A percentile compares a stretch with the other conserved stretches of the same genome.
These are phyloP conservation scores for Earliella scabrosa DNA, from an alignment of 1,284 basidiomycete genomes.

Conservation along the genomic window DNA sequence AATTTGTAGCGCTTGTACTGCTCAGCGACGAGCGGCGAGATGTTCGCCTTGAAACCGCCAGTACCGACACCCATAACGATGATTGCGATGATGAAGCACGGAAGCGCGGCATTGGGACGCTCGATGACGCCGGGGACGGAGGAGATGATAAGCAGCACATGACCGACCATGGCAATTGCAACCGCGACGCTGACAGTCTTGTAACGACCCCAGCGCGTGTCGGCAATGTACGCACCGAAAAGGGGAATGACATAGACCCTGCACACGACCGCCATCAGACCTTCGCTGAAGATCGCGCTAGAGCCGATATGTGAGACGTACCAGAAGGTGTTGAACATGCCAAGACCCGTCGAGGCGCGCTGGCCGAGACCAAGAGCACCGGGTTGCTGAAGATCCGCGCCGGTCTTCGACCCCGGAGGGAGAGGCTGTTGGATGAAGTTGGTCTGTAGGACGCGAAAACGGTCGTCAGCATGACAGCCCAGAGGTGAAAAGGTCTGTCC, in stretches of 20 bases:
- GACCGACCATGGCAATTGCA: conserved; percentile 62
- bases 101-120: conserved; percentile 57
- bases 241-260: conserved; percentile 65
- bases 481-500: too few species aligned
- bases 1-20: conserved; percentile 65
- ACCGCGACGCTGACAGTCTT: conserved; percentile 70
- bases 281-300: not conserved
- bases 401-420: conserved; percentile 68
- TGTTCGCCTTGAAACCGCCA: conserved; percentile 84
- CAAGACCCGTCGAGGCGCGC: conserved; percentile 70
- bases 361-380: conserved; percentile 76
- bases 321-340: conserved; percentile 70
- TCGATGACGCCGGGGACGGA: conserved; percentile 75
- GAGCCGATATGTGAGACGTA: conserved; percentile 29
- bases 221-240: conserved; percentile 76
- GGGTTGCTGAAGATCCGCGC: conserved; percentile 63
- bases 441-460: conserved; percentile 50
- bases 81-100: conserved; percentile 67
- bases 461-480: not conserved
- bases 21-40: conserved; percentile 81
- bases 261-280: not conserved
- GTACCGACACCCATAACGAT: conserved; percentile 69
- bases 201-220: conserved; percentile 75
- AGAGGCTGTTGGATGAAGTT: conserved; percentile 78
- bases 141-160: conserved; percentile 76